Evolutionary conservation across 768 basidiomycete species (phyloP).

Genomic region (Kwoniella bestiolae): DNA sequence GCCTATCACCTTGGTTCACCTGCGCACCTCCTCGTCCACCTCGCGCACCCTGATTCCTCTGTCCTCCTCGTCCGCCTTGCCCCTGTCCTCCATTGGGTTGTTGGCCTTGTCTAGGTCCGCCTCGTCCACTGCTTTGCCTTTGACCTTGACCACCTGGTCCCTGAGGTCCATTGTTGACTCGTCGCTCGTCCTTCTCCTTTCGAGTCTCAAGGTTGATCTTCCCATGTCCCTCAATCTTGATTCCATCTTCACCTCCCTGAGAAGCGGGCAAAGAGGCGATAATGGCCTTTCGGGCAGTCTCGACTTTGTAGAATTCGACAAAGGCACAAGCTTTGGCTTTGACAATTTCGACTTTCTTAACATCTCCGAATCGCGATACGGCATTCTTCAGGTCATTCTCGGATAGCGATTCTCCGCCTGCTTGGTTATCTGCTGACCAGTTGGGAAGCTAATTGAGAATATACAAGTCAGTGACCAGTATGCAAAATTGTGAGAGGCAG

Average conservation of each 20-base stretch:
- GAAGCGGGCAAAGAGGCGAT: slow-evolving; percentile 66
- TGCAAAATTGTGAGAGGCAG: background rate
- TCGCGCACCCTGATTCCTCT: slow-evolving; percentile 19
- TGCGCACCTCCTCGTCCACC: slow-evolving; percentile 26
- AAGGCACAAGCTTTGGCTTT: slow-evolving; percentile 31
- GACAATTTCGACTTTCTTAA: slow-evolving; percentile 30
- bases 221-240: slow-evolving; percentile 67
- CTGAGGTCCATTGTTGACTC: slow-evolving; percentile 19
- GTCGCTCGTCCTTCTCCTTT: slow-evolving; percentile 85
- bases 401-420: slow-evolving; percentile 43
- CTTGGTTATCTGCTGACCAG: slow-evolving; percentile 52
- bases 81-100: slow-evolving; percentile 22
- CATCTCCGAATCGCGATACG: slow-evolving; percentile 52
- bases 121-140: slow-evolving; percentile 9
- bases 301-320: slow-evolving; percentile 77
- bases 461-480: background rate
- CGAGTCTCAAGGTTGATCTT: slow-evolving; percentile 82
- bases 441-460: slow-evolving; percentile 53
- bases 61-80: slow-evolving; percentile 18
- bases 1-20: slow-evolving; percentile 17
- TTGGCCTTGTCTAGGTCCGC: slow-evolving; percentile 25
- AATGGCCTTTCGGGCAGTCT: slow-evolving; percentile 85
- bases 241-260: slow-evolving; percentile 87
- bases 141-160: slow-evolving; percentile 18
- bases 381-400: slow-evolving; percentile 38